Evolutionary conservation across 169 alveolate species (phyloP).

Genomic region (Eimeria maxima): DNA sequence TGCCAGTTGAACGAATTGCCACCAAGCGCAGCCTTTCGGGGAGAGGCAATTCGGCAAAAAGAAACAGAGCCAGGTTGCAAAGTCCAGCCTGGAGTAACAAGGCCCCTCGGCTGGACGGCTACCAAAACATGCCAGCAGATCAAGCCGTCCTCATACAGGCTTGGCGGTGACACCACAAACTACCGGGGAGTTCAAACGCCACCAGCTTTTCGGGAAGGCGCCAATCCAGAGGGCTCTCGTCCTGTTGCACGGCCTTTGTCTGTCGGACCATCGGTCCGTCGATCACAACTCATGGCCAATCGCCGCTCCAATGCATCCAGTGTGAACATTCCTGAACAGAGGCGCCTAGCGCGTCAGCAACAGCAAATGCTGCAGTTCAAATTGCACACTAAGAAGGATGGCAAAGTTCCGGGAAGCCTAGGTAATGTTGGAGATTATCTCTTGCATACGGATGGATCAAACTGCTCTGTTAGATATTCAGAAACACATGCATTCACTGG

Average conservation of each 20-base stretch:
- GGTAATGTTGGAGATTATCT: background rate
- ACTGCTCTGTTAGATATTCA: background rate
- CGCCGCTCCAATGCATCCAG: slow-evolving; percentile 22
- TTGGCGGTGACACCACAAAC: slow-evolving; percentile 17
- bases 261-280: slow-evolving; percentile 33
- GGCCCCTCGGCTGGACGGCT: background rate
- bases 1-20: background rate
- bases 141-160: background rate
- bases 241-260: slow-evolving; percentile 11
- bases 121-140: background rate
- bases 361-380: slow-evolving; percentile 1
- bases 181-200: background rate
- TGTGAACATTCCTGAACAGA: slow-evolving; percentile 39
- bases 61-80: background rate
- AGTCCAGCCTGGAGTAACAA: background rate
- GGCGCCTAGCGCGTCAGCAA: slow-evolving; percentile 31
- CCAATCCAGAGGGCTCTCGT: background rate
- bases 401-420: background rate
- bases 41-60: background rate
- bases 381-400: background rate
- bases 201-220: background rate
- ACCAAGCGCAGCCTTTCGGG: background rate
- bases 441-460: background rate
- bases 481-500: background rate
- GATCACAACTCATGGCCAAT: background rate